Percentiles rank a stretch among this genome's conserved stretches.
Evolutionary conservation across 208 protist species (phyloP).

Genomic region (Trypanosoma boissoni): DNA sequence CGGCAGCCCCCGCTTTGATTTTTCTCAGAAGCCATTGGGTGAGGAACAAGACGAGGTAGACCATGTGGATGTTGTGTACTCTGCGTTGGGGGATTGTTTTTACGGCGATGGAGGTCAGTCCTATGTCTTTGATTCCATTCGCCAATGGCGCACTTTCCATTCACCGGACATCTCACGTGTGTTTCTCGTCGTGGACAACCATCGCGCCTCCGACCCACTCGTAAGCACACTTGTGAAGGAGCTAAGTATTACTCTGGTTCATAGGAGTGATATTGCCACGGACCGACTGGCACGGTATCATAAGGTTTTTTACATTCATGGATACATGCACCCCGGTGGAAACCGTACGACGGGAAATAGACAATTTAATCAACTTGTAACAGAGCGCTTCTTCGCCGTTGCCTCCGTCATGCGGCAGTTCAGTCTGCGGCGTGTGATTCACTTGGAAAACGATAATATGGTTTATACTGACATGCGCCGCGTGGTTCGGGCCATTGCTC

Average conservation of each 20-base stretch:
- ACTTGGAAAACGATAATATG: constrained; percentile 35
- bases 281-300: constrained; percentile 9
- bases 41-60: background rate
- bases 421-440: constrained; percentile 17
- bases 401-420: constrained; percentile 9
- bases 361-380: constrained; percentile 32
- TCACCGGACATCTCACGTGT: constrained; percentile 5
- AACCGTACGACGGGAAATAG: constrained; percentile 20
- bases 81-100: constrained; percentile 13
- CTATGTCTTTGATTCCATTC: constrained; percentile 30
- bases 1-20: constrained; percentile 10
- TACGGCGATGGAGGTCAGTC: constrained; percentile 21
- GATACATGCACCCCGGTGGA: constrained; percentile 36
- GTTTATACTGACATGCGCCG: constrained; percentile 22
- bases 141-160: constrained; percentile 34
- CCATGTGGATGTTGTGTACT: constrained; percentile 9
- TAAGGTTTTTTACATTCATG: constrained; percentile 33
- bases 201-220: background rate
- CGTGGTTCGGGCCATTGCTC: constrained; percentile 3
- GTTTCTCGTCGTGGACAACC: constrained; percentile 21
- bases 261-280: background rate
- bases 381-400: constrained; percentile 21
- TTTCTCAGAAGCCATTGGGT: constrained; percentile 3
- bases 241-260: constrained; percentile 15
- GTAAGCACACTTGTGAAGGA: background rate